Evolutionary conservation across 2,329 filamentous ascomycete species (phyloP), one percentile per base, ranked within the genome.

Genomic region (Thelonectria olida): DNA sequence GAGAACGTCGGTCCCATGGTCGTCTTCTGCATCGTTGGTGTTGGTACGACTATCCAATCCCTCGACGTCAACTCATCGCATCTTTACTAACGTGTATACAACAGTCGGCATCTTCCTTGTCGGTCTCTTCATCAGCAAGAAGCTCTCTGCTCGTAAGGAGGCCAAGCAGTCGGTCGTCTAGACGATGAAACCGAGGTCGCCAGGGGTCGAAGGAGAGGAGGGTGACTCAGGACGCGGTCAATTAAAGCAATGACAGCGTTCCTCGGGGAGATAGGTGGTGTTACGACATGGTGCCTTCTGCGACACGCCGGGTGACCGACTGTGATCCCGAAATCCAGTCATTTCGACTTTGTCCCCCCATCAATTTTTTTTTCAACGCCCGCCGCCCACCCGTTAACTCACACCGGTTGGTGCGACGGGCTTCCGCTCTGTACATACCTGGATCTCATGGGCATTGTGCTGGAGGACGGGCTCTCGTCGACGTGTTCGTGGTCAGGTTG

Each of bases 21-120:
- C 53, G 79, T 81, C 66, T 80, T 81, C 69, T 76, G 73, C 71
- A 81, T 81, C 54, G 74, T 81, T 65, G 76, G 75, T 60, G 53
- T 80, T 51, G 77, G 77, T 79, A 76, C 47, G 76, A 28, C 20
- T 13, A 28, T 36, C 28, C 42, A 27, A 10, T 4, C 6, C 7
- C 22, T 20, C 15, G 15, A 13, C 19, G 8, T 20, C 38, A n/a
- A 20, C 20, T 15, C 28, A 28, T 34, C 9, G 2, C 20, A n/a
- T 22, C n/a, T 22, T 42, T 63, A 48, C 70, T 73, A 60, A 73
- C 42, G 38, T 1, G 7, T 23, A 6, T 10, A 27, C 25, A 7
- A 10, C 50, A 77, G 79, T 81, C 51, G 77, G 65, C 50, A 53
- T 74, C 56, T 73, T 64, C 54, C 50, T 81, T 17, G 50, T 74